Evolutionary conservation across 108 stramenopile species (phyloP).

Genomic region (Skeletonema potamos): DNA sequence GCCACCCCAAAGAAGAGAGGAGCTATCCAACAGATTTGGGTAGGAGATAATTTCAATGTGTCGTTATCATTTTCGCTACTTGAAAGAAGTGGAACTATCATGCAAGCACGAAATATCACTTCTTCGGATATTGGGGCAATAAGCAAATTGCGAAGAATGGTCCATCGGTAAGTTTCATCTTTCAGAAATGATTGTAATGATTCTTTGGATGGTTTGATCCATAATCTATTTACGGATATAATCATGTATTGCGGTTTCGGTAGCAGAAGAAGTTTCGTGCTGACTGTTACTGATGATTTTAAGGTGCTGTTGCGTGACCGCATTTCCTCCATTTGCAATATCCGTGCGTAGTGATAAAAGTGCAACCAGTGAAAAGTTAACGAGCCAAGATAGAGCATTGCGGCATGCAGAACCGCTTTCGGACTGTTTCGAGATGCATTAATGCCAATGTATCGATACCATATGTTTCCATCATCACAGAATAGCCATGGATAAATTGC

Average conservation of each 20-base stretch:
- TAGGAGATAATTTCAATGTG: constrained; percentile 16
- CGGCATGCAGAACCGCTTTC: constrained; percentile 22
- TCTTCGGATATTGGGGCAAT: constrained; percentile 82
- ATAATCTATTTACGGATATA: constrained; percentile 6
- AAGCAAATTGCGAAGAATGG: constrained; percentile 51
- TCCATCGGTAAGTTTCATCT: constrained; percentile 48
- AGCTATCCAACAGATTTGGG: constrained; percentile 43
- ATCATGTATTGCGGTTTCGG: constrained; percentile 17
- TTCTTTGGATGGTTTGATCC: constrained; percentile 12
- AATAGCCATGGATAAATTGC: constrained; percentile 55
- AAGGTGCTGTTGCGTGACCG: neutral
- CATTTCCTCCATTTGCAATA: constrained; percentile 1
- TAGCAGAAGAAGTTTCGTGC: constrained; percentile 8
- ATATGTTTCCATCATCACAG: constrained; percentile 20
- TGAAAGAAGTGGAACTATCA: constrained; percentile 57
- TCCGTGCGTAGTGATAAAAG: constrained; percentile 24
- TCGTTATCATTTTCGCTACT: constrained; percentile 11
- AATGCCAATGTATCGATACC: constrained; percentile 29
- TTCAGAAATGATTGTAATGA: constrained; percentile 17
- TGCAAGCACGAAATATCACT: constrained; percentile 77
- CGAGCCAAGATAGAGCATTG: constrained; percentile 44
- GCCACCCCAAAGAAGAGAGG: constrained; percentile 87
- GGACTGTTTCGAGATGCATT: neutral
- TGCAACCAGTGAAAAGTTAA: constrained; percentile 13
- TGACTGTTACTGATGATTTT: constrained; percentile 2